These are phyloP conservation scores for Coniferiporia sulphurascens DNA, from an alignment of 1,284 basidiomycete genomes.

Conservation along the genomic window DNA sequence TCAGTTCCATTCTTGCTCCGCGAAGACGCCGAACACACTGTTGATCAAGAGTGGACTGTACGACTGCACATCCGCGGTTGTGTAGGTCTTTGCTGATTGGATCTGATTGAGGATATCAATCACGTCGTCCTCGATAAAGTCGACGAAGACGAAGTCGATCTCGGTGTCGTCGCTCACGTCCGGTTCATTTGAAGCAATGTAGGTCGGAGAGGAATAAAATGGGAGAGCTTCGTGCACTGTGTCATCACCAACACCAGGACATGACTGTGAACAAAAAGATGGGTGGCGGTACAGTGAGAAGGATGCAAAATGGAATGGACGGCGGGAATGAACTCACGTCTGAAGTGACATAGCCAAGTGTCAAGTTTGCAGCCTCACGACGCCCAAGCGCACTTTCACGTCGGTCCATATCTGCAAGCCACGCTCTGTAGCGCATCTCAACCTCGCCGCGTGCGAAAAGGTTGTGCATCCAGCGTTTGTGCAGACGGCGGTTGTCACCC, in stretches of 20 bases:
- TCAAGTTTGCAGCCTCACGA: not conserved
- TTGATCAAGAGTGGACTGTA: conserved; percentile 51
- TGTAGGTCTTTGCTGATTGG: conserved; percentile 44
- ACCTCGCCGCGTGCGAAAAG: conserved; percentile 49
- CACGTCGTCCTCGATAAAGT: conserved; percentile 56
- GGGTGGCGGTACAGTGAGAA: not conserved
- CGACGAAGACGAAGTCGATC: conserved; percentile 67
- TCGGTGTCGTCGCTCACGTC: conserved; percentile 40
- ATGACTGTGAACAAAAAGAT: conserved; percentile 2
- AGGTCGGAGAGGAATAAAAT: conserved; percentile 49
- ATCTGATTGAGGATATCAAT: conserved; percentile 50
- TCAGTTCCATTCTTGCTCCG: conserved; percentile 49
- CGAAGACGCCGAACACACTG: conserved; percentile 55
- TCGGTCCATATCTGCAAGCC: conserved; percentile 50
- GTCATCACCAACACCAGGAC: conserved; percentile 68
- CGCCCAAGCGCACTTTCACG: not conserved
- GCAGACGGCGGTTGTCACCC: conserved; percentile 24
- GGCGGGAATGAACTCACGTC: conserved; percentile 45
- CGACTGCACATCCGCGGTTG: conserved; percentile 41
- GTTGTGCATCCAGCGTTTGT: conserved; percentile 31
- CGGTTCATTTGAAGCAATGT: conserved; percentile 51
- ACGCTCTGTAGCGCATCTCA: conserved; percentile 44
- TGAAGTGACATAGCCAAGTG: conserved; percentile 61
- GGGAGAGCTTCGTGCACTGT: conserved; percentile 53
- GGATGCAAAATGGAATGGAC: not conserved